Evolutionary conservation across 176 grass and related monocot species (phyloP), one percentile per base, ranked within the genome.

Genomic region (Lolium rigidum): DNA sequence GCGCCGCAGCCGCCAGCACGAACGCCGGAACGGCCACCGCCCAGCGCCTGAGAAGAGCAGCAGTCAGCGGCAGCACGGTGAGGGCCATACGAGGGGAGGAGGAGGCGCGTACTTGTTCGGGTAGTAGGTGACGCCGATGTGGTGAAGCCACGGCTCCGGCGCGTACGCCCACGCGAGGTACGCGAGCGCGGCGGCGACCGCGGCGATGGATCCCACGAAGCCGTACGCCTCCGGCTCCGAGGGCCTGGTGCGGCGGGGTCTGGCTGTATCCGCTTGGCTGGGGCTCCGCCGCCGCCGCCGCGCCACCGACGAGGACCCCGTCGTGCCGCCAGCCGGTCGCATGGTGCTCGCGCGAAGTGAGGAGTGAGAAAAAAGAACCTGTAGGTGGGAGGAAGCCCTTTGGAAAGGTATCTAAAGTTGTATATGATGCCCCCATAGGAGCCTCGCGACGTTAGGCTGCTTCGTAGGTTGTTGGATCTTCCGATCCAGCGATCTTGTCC

Each of bases 161-260:
- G 64, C 91, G 78, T 97, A 94, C 17, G 92, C 92, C 90, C 94
- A 97, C 38, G 84, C 86, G 39, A 97, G 38, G 73, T 87, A 94
- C 68, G 38, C 68, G 68, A 70, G 68, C 67, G 37, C 37, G 37
- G 37, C 7, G 44, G 91, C 83, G 9, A 63, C 88, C 5, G 86
- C 83, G 24, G 94, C 76, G 25, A 97, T 97, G 83, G 90, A 94
- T 39, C 92, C 92, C 18, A 94, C 92, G n/a, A 97, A 97, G 58
- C 92, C 94, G 70, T 94, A 97, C 4, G 91, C 90, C 92, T 97
- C 92, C 9, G 94, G 89, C 92, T 97, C 92, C 9, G 94, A 90
- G 18, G 88, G 84, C 58, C 92, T 94, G 14, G 90, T 88, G 9
- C 92, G 82, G 18, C 16, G 50, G 50, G 9, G 26, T 37, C 16